Evolutionary conservation across 352 stramenopile species (phyloP).

Genomic region (Phytopythium ostracodes): DNA sequence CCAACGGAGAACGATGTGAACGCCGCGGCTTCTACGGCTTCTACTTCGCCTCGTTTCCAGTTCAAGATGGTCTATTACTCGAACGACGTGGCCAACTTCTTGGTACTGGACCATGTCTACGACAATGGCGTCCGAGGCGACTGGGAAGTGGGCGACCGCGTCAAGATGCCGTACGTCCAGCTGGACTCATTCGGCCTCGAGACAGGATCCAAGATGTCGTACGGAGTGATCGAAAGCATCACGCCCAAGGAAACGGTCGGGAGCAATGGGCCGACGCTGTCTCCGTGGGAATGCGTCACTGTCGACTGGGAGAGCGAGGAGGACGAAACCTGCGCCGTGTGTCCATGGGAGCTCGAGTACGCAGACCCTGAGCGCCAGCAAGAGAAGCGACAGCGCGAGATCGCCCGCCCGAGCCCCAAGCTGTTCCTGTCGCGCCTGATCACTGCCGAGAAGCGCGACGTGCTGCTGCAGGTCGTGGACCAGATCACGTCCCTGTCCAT

Average conservation of each 20-base stretch:
- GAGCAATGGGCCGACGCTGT: conserved; percentile 17
- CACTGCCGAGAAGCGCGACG: conserved; percentile 35
- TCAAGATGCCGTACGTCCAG: conserved; percentile 73
- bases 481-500: conserved; percentile 67
- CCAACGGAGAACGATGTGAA: conserved; percentile 22
- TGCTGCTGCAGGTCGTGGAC: conserved; percentile 51
- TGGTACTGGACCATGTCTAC: conserved; percentile 81
- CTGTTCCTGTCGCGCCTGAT: conserved; percentile 54
- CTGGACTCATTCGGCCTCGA: conserved; percentile 62
- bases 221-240: conserved; percentile 54
- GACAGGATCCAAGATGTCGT: conserved; percentile 47
- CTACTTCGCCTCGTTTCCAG: conserved; percentile 32
- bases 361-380: conserved; percentile 21
- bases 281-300: conserved; percentile 75
- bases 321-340: conserved; percentile 60
- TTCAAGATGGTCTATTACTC: conserved; percentile 76
- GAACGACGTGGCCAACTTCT: conserved; percentile 80
- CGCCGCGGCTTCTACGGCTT: not conserved
- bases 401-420: conserved; percentile 24
- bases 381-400: conserved; percentile 40
- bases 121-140: conserved; percentile 69
- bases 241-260: conserved; percentile 19
- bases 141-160: conserved; percentile 65
- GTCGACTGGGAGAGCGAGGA: conserved; percentile 73
- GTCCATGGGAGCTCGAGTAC: conserved; percentile 79